These are phyloP conservation scores for Eimeria acervulina DNA, from an alignment of 169 alveolate genomes.

Conservation along the genomic window DNA sequence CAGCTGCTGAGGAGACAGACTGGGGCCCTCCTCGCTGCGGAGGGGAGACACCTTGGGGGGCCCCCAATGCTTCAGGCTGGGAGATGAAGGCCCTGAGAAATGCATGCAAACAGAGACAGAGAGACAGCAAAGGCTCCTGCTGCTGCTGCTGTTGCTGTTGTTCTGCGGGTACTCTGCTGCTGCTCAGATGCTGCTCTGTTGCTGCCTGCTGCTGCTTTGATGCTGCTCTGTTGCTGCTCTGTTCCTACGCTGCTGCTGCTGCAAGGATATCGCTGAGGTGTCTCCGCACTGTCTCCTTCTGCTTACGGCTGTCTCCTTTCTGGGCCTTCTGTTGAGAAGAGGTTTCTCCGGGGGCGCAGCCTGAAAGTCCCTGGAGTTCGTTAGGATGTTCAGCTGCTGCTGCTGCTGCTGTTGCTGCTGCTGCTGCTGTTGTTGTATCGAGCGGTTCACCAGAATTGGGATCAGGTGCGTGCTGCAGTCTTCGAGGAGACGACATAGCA, in stretches of 20 bases:
- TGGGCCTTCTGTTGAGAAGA: not conserved
- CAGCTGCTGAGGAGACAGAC: not conserved
- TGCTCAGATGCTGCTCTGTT: not conserved
- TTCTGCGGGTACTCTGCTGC: not conserved
- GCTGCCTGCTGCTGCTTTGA: not conserved
- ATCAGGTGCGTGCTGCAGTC: not conserved
- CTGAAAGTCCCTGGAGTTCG: not conserved
- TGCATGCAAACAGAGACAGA: too few relatives aligned
- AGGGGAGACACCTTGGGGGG: too few relatives aligned
- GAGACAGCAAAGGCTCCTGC: too few relatives aligned
- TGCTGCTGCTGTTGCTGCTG: slow-evolving; percentile 15
- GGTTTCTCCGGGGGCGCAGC: too few relatives aligned
- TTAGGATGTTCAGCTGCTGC: not conserved
- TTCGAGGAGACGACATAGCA: not conserved
- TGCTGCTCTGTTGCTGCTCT: not conserved
- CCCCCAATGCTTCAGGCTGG: too few relatives aligned
- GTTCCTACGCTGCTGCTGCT: not conserved
- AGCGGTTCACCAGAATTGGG: not conserved
- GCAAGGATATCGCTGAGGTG: not conserved
- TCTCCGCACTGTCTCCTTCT: not conserved
- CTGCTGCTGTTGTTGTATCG: not conserved
- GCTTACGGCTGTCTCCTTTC: not conserved
- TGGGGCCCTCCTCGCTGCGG: not conserved
- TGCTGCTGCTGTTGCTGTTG: not conserved
- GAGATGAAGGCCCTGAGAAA: too few relatives aligned